Conservation (phyloP, 2,329 filamentous ascomycete genomes). For the Ophiostoma sp. region DNA sequence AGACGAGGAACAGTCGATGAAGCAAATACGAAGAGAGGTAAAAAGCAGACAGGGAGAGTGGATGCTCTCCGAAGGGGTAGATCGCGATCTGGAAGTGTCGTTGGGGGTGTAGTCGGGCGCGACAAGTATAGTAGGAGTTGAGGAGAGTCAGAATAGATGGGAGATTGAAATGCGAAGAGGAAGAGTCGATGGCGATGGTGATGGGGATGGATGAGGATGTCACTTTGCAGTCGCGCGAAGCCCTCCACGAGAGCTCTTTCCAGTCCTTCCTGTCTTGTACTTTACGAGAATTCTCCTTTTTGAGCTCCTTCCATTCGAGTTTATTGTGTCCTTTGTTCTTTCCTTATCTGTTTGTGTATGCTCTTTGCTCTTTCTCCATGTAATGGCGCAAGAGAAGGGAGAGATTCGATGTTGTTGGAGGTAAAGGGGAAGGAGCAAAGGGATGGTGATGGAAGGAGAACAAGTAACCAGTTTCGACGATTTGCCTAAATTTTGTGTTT, state of each 20-base stretch:
- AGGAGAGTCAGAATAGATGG: background rate
- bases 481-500: slow-evolving; percentile 5
- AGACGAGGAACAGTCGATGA: background rate
- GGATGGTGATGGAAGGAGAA: background rate
- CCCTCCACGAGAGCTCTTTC: slow-evolving; percentile 2
- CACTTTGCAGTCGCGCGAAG: slow-evolving; percentile 1
- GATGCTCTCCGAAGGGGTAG: background rate
- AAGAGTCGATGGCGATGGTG: background rate
- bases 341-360: slow-evolving; percentile 3
- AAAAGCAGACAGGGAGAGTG: background rate
- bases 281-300: background rate
- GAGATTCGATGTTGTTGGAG: slow-evolving; percentile 10
- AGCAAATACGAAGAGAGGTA: background rate
- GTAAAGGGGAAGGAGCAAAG: slow-evolving; percentile 9
- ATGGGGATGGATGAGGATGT: background rate
- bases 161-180: background rate
- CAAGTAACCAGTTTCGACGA: background rate
- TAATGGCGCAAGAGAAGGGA: background rate
- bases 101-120: background rate
- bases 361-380: slow-evolving; percentile 5
- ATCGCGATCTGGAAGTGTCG: slow-evolving; percentile 2
- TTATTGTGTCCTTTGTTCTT: slow-evolving; percentile 10
- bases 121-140: background rate
- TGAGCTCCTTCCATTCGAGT: background rate
- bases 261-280: background rate